Conservation (phyloP, 1,139 yeast species). For the Torulaspora pretoriensis region DNA sequence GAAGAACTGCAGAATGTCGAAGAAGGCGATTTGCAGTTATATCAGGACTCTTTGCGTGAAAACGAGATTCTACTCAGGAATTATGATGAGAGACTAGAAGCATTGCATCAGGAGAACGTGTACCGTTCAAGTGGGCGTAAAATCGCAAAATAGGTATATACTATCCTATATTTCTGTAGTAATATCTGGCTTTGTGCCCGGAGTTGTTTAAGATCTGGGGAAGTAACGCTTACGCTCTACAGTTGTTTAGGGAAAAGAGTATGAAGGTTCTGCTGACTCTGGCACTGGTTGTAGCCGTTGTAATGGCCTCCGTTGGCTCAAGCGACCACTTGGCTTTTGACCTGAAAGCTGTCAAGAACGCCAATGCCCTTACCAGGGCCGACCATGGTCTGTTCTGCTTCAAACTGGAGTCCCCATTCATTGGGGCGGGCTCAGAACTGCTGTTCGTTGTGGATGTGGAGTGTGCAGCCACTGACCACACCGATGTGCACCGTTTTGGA, state of each 20-base stretch:
- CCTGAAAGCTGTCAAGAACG: slow-evolving; percentile 7
- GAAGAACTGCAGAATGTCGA: slow-evolving; percentile 30
- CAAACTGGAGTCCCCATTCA: slow-evolving; percentile 22
- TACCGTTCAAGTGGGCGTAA: slow-evolving; percentile 17
- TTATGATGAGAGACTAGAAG: slow-evolving; percentile 36
- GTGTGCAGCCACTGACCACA: slow-evolving; percentile 17
- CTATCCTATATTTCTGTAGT: not conserved
- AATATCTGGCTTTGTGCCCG: not conserved
- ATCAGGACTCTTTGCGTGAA: slow-evolving; percentile 37
- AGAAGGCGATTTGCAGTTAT: slow-evolving; percentile 34
- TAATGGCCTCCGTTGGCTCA: not conserved
- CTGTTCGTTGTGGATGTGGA: slow-evolving; percentile 17
- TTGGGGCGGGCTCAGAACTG: slow-evolving; percentile 17
- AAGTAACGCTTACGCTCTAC: not conserved
- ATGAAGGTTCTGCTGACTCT: not conserved
- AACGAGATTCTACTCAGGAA: slow-evolving; percentile 38
- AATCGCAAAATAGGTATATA: not conserved
- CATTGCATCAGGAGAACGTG: slow-evolving; percentile 35
- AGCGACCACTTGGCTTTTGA: slow-evolving; percentile 7
- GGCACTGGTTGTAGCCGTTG: not conserved
- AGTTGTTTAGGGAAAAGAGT: not conserved
- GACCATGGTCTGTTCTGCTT: slow-evolving; percentile 18
- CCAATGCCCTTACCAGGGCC: not conserved
- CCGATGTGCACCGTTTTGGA: slow-evolving; percentile 24
- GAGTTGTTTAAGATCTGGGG: slow-evolving; percentile 6